These are phyloP conservation scores for Firmiana major DNA, from an alignment of 345 rosid species.

Conservation along the genomic window DNA sequence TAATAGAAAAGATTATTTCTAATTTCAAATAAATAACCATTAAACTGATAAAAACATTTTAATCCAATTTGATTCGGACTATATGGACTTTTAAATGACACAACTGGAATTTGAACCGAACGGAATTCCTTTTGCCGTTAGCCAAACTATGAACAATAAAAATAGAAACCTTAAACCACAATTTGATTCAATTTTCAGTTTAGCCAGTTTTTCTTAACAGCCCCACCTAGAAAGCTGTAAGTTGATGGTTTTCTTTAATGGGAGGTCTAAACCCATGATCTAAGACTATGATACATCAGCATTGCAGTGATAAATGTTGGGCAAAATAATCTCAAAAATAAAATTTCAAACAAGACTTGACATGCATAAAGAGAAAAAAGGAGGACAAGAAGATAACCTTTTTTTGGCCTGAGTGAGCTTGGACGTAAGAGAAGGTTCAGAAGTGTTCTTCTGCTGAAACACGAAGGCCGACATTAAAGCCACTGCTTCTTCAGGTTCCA, in stretches of 20 bases:
- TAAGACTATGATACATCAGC: background rate
- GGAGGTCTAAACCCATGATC: background rate
- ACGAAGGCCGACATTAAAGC: constrained; percentile 98
- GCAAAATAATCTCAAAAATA: background rate
- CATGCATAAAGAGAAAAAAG: background rate
- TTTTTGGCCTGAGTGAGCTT: constrained; percentile 68
- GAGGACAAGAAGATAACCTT: constrained; percentile 37
- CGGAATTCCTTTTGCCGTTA: too few relatives aligned
- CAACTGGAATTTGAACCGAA: too few relatives aligned
- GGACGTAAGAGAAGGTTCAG: constrained; percentile 78
- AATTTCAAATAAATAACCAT: too few relatives aligned
- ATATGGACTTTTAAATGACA: too few relatives aligned
- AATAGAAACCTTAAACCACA: background rate
- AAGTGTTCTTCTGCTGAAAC: constrained; percentile 90
- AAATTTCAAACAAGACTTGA: background rate
- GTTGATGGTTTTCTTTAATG: background rate
- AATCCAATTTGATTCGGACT: too few relatives aligned
- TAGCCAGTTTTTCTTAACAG: background rate
- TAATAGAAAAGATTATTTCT: too few relatives aligned
- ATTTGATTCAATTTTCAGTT: background rate
- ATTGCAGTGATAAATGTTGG: background rate
- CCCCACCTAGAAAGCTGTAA: background rate
- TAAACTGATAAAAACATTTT: too few relatives aligned
- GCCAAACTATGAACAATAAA: background rate
- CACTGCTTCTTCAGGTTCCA: constrained; percentile 98